Evolutionary conservation across 2,329 filamentous ascomycete genomes (phyloP).

Genomic region (Fusarium sp.): DNA sequence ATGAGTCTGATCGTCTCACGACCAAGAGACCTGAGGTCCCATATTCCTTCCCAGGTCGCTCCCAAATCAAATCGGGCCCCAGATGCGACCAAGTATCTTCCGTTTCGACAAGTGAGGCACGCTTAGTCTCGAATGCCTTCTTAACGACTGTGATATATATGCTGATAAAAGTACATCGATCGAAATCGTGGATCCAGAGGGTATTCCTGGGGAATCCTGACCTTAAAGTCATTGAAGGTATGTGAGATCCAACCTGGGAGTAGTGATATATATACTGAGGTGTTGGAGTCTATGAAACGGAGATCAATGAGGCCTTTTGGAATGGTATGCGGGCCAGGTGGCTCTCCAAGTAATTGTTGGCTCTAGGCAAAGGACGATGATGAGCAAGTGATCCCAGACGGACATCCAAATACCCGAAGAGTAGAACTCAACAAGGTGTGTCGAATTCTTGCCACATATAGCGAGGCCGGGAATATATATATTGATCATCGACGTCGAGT

Average conservation of each 20-base stretch:
- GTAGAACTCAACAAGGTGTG: not conserved
- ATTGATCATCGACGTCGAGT: not conserved
- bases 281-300: not conserved
- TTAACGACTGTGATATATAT: not conserved
- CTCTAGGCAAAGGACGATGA: not conserved
- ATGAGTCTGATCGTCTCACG: no score
- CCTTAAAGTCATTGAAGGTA: not conserved
- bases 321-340: not conserved
- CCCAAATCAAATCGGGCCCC: no score
- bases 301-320: not conserved
- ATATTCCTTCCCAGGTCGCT: no score
- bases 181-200: not conserved
- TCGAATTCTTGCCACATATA: not conserved
- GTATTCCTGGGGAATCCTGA: not conserved
- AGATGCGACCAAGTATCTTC: not conserved
- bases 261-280: not conserved
- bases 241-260: not conserved
- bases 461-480: not conserved
- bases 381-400: not conserved
- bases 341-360: not conserved
- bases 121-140: not conserved
- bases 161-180: not conserved
- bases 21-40: no score
- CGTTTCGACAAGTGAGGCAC: not conserved
- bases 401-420: not conserved